Conservation (phyloP, 75 land plant genomes). For the Picea glauca region DNA sequence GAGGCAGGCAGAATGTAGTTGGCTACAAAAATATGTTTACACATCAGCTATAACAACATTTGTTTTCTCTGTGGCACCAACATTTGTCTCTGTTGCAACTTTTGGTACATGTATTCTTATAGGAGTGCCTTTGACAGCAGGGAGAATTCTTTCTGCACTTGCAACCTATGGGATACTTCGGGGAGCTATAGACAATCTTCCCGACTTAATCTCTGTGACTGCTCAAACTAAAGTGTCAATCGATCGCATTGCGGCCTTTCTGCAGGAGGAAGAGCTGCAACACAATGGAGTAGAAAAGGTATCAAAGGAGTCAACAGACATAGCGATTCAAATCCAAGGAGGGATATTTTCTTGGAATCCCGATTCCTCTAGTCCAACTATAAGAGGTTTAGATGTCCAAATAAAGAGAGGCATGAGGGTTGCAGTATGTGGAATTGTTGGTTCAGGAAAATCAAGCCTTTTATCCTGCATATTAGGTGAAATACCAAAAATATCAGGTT, state of each 20-base stretch:
- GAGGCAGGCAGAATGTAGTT: conserved; percentile 38
- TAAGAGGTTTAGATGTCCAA: conserved; percentile 37
- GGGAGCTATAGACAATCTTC: conserved; percentile 44
- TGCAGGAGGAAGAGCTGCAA: conserved; percentile 46
- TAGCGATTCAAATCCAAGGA: conserved; percentile 33
- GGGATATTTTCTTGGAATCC: conserved; percentile 58
- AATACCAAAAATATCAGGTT: conserved; percentile 68
- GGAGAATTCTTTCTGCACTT: conserved; percentile 59
- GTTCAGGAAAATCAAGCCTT: conserved; percentile 85
- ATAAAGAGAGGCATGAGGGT: conserved; percentile 62
- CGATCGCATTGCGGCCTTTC: conserved; percentile 47
- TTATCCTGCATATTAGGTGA: conserved; percentile 81
- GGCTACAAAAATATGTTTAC: conserved; percentile 57
- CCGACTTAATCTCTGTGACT: conserved; percentile 46
- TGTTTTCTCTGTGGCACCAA: conserved; percentile 52
- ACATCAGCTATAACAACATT: conserved; percentile 19
- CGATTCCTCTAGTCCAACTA: conserved; percentile 26
- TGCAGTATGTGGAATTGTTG: conserved; percentile 88
- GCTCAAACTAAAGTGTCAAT: conserved; percentile 67
- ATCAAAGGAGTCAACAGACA: conserved; percentile 23
- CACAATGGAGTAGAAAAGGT: conserved; percentile 30
- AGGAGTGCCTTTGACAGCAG: conserved; percentile 64
- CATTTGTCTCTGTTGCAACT: conserved; percentile 52
- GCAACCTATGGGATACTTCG: conserved; percentile 61
- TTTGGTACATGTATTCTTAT: conserved; percentile 59